phyloP scores from a whole-genome alignment of 1,139 yeast species.

The Yamadazyma membranifaciens region DNA sequence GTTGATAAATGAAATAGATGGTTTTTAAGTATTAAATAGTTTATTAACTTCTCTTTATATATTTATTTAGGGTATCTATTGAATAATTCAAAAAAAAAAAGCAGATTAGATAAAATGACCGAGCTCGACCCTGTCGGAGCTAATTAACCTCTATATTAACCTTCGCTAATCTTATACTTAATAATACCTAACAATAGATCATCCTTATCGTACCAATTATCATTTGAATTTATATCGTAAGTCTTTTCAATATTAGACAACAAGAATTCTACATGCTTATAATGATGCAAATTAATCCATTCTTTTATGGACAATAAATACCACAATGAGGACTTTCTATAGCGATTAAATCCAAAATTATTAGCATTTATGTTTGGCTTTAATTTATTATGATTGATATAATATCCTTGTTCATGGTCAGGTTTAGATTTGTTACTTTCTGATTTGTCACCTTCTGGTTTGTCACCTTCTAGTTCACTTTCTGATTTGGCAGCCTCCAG shows the following conservation, averaged over 20 bases:
- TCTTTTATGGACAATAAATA: conserved; percentile 71
- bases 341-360: conserved; percentile 32
- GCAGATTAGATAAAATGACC: too few relatives aligned
- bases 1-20: too few relatives aligned
- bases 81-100: too few relatives aligned
- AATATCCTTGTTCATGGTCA: conserved; percentile 9
- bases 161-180: conserved; percentile 14
- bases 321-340: conserved; percentile 80
- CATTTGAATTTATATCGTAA: conserved; percentile 20
- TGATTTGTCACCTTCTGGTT: conserved; percentile 12
- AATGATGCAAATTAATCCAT: conserved; percentile 47
- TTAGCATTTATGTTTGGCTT: conserved; percentile 15
- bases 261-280: conserved; percentile 24
- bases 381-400: conserved; percentile 12
- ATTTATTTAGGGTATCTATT: too few relatives aligned
- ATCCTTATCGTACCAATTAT: conserved; percentile 37
- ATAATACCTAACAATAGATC: conserved; percentile 32
- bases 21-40: too few relatives aligned
- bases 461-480: conserved; percentile 10
- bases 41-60: too few relatives aligned
- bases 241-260: conserved; percentile 24
- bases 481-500: too few relatives aligned
- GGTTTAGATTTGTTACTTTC: conserved; percentile 1
- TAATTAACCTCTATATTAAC: too few relatives aligned
- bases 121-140: too few relatives aligned